These are phyloP conservation scores for Trypanosomatidae sp. DNA, from an alignment of 208 protist genomes.

Conservation along the genomic window DNA sequence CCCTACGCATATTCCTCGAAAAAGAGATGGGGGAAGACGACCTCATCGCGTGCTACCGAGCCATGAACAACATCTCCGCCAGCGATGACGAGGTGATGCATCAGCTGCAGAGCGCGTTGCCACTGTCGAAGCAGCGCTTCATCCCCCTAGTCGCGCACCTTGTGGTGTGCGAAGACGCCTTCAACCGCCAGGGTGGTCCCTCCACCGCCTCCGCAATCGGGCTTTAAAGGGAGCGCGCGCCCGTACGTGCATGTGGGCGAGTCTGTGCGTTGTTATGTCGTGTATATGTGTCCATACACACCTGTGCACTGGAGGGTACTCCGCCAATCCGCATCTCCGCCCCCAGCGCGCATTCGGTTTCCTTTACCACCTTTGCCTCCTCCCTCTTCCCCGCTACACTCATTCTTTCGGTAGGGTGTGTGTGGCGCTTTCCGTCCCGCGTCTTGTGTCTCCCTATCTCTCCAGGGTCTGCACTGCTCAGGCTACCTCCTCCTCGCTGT, in stretches of 20 bases:
- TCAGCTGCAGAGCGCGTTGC: conserved; percentile 51
- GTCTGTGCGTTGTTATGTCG: neutral
- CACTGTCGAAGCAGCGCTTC: conserved; percentile 68
- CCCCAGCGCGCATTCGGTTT: neutral
- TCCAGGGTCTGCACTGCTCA: neutral
- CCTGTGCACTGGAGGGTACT: neutral
- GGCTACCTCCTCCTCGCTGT: too few species aligned
- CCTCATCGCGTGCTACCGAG: conserved; percentile 72
- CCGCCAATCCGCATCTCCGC: neutral
- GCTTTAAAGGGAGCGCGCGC: neutral
- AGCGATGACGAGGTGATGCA: conserved; percentile 80
- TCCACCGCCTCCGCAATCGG: neutral
- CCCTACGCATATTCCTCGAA: conserved; percentile 87
- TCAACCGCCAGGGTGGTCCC: conserved; percentile 63
- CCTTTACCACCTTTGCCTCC: neutral
- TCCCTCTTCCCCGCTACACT: neutral
- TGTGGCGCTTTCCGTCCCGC: neutral
- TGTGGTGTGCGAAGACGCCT: conserved; percentile 84
- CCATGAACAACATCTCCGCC: conserved; percentile 75
- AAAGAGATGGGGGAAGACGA: conserved; percentile 71
- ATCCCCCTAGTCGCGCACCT: conserved; percentile 86
- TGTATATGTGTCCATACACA: neutral
- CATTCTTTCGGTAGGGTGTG: neutral
- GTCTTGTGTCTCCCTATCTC: neutral
- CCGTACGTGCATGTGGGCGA: neutral